These are phyloP conservation scores for Phaeoacremonium minimum DNA, from an alignment of 2,329 filamentous ascomycete species.

Conservation along the genomic window DNA sequence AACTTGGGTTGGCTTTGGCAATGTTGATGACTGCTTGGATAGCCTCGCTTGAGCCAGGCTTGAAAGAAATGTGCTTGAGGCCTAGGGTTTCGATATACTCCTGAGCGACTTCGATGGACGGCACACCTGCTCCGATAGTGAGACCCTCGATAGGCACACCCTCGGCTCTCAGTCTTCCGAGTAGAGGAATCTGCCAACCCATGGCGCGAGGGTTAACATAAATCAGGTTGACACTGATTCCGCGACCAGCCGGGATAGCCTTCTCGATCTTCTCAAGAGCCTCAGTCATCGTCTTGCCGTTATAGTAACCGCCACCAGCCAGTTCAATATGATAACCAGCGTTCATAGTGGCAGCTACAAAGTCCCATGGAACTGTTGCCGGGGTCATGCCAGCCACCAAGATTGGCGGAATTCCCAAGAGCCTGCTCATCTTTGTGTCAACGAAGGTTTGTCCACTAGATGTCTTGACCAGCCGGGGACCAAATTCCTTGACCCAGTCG, in stretches of 20 bases:
- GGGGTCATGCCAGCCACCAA: constrained; percentile 96
- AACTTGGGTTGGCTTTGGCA: constrained; percentile 86
- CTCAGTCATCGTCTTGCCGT: constrained; percentile 74
- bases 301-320: constrained; percentile 85
- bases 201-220: constrained; percentile 88
- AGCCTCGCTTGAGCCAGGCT: constrained; percentile 83
- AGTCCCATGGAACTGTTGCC: constrained; percentile 83
- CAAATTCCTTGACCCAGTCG: constrained; percentile 97
- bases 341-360: constrained; percentile 88
- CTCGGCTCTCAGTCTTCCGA: constrained; percentile 74
- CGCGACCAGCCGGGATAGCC: constrained; percentile 76
- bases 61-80: constrained; percentile 91
- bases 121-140: constrained; percentile 89
- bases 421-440: constrained; percentile 91
- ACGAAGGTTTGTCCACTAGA: constrained; percentile 87
- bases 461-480: constrained; percentile 86
- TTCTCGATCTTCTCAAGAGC: constrained; percentile 83
- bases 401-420: constrained; percentile 79
- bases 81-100: constrained; percentile 92
- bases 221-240: constrained; percentile 86
- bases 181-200: constrained; percentile 86
- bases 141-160: constrained; percentile 89
- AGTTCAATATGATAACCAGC: constrained; percentile 93
- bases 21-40: constrained; percentile 91
- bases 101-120: constrained; percentile 87